Evolutionary conservation across 768 basidiomycete genomes (phyloP), one percentile per base, ranked within the genome.

Genomic region (Cystofilobasidium macerans): DNA sequence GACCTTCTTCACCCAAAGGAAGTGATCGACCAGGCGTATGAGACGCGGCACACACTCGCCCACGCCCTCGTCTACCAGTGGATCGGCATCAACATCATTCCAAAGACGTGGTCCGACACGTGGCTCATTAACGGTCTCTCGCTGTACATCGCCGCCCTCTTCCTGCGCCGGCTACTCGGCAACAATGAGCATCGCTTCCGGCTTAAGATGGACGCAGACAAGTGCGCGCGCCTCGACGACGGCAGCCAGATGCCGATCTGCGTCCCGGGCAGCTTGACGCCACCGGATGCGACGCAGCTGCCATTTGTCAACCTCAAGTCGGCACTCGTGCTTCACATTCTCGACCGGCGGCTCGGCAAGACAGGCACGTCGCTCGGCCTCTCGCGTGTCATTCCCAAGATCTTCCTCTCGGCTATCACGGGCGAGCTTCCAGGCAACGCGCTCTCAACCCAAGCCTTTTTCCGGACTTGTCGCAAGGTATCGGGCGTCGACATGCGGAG

Each of bases 51-150:
- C 64, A 81, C 84, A 35, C 81, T 99, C 57, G 81, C 85, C 32
- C 89, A 97, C 73, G 86, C 89, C 7, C 81, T 98, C 38, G 93
- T 92, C 11, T 89, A 85, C 69, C 95, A 99, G 76, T 99, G 95
- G 95, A 81, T 89, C 63, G 93, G 95, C 32, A 85, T 99, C 76
- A 94, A 97, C 76, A 90, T 99, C 72, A 85, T 91, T 65, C 92
- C 87, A 61, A 91, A 90, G 78, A 82, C 85, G 33, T 89, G 89
- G 83, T 87, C 90, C 16, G 95, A 99, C 76, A 83, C 85, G 30
- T 99, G 95, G 95, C 83, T 99, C n/a, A 85, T 93, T 65, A 91
- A 94, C 72, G 95, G 93, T 1, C 79, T 99, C 54, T 86, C 89
- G 12, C 80, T 92, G 20, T 92, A 97, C 73, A 87, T 98, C 73